These are phyloP conservation scores for Maudiozyma pseudohumilis DNA, from an alignment of 805 yeast genomes.

Conservation along the genomic window DNA sequence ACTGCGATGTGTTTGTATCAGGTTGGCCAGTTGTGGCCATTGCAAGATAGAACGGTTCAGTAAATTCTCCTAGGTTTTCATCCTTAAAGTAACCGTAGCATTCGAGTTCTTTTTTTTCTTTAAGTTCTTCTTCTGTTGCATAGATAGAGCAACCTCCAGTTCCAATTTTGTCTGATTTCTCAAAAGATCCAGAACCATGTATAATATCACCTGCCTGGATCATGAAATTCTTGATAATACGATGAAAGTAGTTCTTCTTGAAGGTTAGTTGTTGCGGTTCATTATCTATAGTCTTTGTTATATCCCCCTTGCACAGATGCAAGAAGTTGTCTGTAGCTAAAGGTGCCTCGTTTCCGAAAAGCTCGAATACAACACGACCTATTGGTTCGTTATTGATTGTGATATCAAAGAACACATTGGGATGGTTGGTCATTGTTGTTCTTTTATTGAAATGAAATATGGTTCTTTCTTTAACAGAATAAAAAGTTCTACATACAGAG, in stretches of 20 bases:
- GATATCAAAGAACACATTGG: conserved; percentile 48
- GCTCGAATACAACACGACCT: conserved; percentile 56
- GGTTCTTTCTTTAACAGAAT: too few species aligned
- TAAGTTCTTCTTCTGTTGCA: conserved; percentile 19
- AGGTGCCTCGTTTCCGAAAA: conserved; percentile 45
- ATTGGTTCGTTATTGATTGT: conserved; percentile 31
- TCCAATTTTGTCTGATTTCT: conserved; percentile 26
- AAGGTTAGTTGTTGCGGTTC: conserved; percentile 25
- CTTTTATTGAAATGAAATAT: too few species aligned
- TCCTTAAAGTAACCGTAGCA: conserved; percentile 39
- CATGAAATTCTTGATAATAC: conserved; percentile 60
- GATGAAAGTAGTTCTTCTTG: conserved; percentile 43
- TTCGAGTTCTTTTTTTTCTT: conserved; percentile 9
- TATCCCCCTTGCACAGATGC: conserved; percentile 35
- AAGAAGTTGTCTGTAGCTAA: conserved; percentile 43
- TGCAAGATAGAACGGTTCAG: conserved; percentile 42
- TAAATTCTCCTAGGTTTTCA: conserved; percentile 41
- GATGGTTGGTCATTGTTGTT: too few species aligned
- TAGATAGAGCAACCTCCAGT: conserved; percentile 40
- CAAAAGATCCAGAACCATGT: conserved; percentile 29
- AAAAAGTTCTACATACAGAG: too few species aligned
- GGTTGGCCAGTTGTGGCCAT: conserved; percentile 51
- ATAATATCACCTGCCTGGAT: conserved; percentile 57
- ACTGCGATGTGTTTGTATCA: conserved; percentile 52
- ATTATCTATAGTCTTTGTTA: conserved; percentile 12